Evolutionary conservation across 1,284 basidiomycete species (phyloP).

Genomic region (Taiwanofungus camphoratus): DNA sequence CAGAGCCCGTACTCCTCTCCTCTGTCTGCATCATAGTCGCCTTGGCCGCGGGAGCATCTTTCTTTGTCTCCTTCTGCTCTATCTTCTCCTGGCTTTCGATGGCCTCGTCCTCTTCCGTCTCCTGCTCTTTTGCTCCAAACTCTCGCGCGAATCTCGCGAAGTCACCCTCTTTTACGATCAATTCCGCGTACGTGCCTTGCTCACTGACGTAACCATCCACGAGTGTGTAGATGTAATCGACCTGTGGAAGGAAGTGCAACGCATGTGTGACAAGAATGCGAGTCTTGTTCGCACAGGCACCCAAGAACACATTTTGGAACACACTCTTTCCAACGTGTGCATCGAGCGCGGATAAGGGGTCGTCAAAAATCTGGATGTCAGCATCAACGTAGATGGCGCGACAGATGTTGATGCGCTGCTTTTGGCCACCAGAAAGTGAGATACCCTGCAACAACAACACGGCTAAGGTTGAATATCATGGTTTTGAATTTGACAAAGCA

Average conservation of each 20-base stretch:
- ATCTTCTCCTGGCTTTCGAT: conserved; percentile 35
- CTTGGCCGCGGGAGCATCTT: conserved; percentile 34
- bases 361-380: conserved; percentile 85
- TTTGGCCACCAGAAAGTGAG: conserved; percentile 78
- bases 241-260: conserved; percentile 74
- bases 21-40: conserved; percentile 59
- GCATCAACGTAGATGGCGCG: conserved; percentile 83
- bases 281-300: conserved; percentile 60
- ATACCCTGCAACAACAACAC: conserved; percentile 45
- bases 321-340: conserved; percentile 86
- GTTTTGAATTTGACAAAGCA: background rate
- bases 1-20: conserved; percentile 57
- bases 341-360: conserved; percentile 75
- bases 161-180: conserved; percentile 59
- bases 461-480: background rate
- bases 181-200: conserved; percentile 66
- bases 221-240: conserved; percentile 70
- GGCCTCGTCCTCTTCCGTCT: conserved; percentile 25
- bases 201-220: conserved; percentile 73
- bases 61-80: conserved; percentile 29
- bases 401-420: conserved; percentile 73
- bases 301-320: conserved; percentile 79
- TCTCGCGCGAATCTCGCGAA: conserved; percentile 71
- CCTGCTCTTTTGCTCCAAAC: conserved; percentile 50
- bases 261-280: conserved; percentile 83